Evolutionary conservation across 2,329 filamentous ascomycete genomes (phyloP), one percentile per base, ranked within the genome.

Genomic region (Xylariaceae sp.): DNA sequence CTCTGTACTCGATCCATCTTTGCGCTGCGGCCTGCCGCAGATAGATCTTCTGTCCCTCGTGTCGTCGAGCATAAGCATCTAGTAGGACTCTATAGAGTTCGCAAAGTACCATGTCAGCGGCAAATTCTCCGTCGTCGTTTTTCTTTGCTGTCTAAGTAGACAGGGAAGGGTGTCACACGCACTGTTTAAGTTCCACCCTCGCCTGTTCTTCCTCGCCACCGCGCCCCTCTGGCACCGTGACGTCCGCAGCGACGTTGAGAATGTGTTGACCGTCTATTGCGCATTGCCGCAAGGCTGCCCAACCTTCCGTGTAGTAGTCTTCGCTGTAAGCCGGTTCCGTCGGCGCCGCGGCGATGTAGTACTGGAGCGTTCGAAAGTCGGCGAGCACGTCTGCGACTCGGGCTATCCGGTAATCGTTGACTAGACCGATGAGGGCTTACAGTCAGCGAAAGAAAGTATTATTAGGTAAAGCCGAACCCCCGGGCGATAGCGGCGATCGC

Each of bases 1-100:
- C 71, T 47, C 80, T 71, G 60, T 70, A 73, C 48, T 74, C 69
- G 47, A 83, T 62, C 80, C 81, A 84, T 55, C 73, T 67, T 62
- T 80, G 77, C 27, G 77, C 79, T 22, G 79, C 80, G 21, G 68
- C 69, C 60, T 84, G 81, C 25, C 80, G 73, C 47, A 80, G 68
- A 54, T 78, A 81, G 54, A 84, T 84, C 68, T 83, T 84, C 54
- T 82, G 80, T 22, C 68, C 79, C 57, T 83, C 77, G 62, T 84
- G 81, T 41, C 81, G 72, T 55, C 81, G 72, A 7, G 79, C 71
- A 55, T 74, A 80, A 19, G 79, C 77, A 55, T 85, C 81, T 33
- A 84, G 68, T 39, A 76, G 67, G 47, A 83, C 71, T 56, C 79
- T 82, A 21, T 29, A 17, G 36, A 48, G 19, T 14, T 38, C n/a